Base-by-base conservation (phyloP, 768 basidiomycete genomes). In the Mycena amicta region DNA sequence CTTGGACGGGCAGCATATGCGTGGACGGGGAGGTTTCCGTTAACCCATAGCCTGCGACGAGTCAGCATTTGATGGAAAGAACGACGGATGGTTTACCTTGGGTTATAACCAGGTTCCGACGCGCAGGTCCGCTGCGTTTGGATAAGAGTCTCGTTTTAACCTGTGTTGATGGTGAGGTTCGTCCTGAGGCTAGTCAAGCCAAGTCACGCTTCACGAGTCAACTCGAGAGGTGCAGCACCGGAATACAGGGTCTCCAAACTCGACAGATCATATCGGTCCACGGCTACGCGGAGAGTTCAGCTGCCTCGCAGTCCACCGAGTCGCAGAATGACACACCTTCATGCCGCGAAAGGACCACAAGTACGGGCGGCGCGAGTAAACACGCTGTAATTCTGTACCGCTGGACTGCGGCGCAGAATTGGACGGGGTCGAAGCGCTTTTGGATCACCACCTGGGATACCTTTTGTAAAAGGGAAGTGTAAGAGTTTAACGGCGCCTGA, bases 321-420 rank as follows among this genome's bases (percentile, higher is more conserved):
- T 31, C n/a, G 23, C 29, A 23, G 49, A 56, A n/a, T 3, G 1
- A n/a, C 53, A 23, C 72, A 84, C 85, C 86, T 12, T 85, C 83
- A 63, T 90, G 87, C 59, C 88, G 83, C 2, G 86, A 75, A 41
- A 97, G 77, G 1, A 85, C 80, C 13, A 96, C 85, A 11, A 94
- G 73, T n/a, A 97, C 86, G 0, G 95, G 93, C 1, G 94, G 94
- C 1, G 92, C 92, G 50, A 92, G 75, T 0, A 89, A 72, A 0
- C 81, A 58, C 1, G 75, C 57, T 0, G 88, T 87, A 26, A 86
- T 80, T 51, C 75, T 82, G 75, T 90, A 90, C 51, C 76, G 80
- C 61, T 87, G 78, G 47, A 96, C 82, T 50, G 82, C 76, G 12
- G 78, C 75, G 60, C 90, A 88, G 66, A 91, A 92, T 52, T 75